These are phyloP conservation scores for Alternaria tenuissima DNA, from an alignment of 2,329 filamentous ascomycete genomes.

Conservation along the genomic window DNA sequence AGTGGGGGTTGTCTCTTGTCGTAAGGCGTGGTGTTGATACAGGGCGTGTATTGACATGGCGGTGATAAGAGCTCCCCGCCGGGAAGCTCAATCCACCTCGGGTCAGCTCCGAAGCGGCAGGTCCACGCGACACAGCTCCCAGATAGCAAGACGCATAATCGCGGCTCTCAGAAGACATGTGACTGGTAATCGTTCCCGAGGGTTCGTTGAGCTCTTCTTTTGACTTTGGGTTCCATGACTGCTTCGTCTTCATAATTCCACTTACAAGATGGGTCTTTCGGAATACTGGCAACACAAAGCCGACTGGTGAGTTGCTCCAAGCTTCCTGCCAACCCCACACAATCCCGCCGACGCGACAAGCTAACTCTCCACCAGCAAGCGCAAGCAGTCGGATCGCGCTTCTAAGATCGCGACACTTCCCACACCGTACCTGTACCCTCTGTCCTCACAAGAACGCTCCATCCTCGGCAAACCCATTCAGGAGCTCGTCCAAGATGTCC, in stretches of 20 bases:
- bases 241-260: neutral
- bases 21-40: neutral
- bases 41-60: neutral
- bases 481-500: slow-evolving; percentile 79
- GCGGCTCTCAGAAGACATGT: slow-evolving; percentile 21
- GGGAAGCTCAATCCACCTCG: slow-evolving; percentile 6
- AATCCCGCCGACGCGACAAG: slow-evolving; percentile 1
- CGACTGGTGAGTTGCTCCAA: slow-evolving; percentile 67
- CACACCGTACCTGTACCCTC: slow-evolving; percentile 69
- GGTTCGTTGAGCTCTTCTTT: neutral
- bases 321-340: slow-evolving; percentile 14
- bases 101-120: slow-evolving; percentile 15
- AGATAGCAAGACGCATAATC: slow-evolving; percentile 17
- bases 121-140: slow-evolving; percentile 16
- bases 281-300: slow-evolving; percentile 75
- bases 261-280: slow-evolving; percentile 61
- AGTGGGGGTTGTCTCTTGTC: neutral
- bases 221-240: neutral
- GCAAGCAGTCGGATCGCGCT: slow-evolving; percentile 80
- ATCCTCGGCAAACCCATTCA: slow-evolving; percentile 79
- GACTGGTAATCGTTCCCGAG: slow-evolving; percentile 20
- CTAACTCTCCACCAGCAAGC: slow-evolving; percentile 63
- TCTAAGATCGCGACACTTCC: slow-evolving; percentile 73
- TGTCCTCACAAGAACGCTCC: slow-evolving; percentile 70
- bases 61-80: slow-evolving; percentile 15